phyloP scores from a whole-genome alignment of 2,329 filamentous ascomycete species.

The Knoxdaviesia capensis region DNA sequence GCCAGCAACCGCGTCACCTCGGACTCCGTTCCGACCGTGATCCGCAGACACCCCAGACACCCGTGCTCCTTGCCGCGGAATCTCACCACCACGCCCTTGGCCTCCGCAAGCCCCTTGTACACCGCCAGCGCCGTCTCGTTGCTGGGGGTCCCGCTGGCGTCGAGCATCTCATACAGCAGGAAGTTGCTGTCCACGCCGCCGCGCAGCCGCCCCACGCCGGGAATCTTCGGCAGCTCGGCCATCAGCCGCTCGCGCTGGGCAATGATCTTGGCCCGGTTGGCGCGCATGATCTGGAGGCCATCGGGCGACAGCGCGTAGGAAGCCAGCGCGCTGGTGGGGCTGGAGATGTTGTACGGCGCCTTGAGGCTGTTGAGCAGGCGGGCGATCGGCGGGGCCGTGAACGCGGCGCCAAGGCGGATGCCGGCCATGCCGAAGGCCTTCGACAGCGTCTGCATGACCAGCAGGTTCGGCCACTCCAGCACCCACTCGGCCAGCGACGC shows the following conservation, averaged over 20 bases:
- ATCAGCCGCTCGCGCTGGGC: conserved; percentile 61
- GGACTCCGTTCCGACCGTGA: conserved; percentile 77
- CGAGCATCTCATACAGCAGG: conserved; percentile 71
- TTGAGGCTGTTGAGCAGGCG: conserved; percentile 76
- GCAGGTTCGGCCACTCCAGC: conserved; percentile 78
- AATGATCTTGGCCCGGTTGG: conserved; percentile 49
- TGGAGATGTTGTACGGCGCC: conserved; percentile 89
- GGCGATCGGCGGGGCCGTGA: conserved; percentile 56
- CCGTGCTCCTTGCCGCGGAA: conserved; percentile 88
- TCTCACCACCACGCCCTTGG: conserved; percentile 73
- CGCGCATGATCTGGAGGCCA: conserved; percentile 54
- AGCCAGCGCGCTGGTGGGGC: conserved; percentile 67
- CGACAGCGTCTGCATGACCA: conserved; percentile 96
- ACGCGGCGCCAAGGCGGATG: conserved; percentile 75
- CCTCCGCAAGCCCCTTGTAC: conserved; percentile 71
- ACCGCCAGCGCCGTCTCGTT: conserved; percentile 60
- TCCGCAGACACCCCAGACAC: conserved; percentile 71
- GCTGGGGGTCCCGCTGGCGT: conserved; percentile 51
- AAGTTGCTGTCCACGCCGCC: conserved; percentile 79
- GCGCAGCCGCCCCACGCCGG: conserved; percentile 60
- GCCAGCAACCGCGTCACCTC: conserved; percentile 65
- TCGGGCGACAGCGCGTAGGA: conserved; percentile 44
- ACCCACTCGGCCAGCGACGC: conserved; percentile 83
- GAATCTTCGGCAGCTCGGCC: conserved; percentile 48
- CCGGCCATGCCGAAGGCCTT: conserved; percentile 94